Evolutionary conservation across 148 eudicot species (phyloP).

Genomic region (Heliosperma pusillum): DNA sequence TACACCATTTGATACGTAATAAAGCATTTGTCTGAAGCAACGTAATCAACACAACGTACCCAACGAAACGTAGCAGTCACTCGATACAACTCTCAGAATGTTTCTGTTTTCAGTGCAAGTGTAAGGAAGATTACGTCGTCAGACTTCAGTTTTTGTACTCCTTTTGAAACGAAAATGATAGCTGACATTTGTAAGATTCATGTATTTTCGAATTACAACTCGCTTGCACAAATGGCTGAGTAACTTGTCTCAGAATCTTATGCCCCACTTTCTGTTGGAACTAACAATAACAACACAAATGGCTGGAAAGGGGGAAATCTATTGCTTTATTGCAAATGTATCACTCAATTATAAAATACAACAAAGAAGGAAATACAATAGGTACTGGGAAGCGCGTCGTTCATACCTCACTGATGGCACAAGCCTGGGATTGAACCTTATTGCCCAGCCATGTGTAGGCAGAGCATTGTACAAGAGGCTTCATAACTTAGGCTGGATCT

Average conservation of each 20-base stretch:
- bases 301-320: not conserved
- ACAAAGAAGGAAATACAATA: conserved; percentile 1
- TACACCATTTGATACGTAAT: too few relatives aligned
- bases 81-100: too few relatives aligned
- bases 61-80: too few relatives aligned
- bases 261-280: not conserved
- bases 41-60: too few relatives aligned
- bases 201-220: too few relatives aligned
- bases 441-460: not conserved
- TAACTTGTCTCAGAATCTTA: not conserved
- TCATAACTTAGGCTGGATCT: conserved; percentile 3
- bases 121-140: too few relatives aligned
- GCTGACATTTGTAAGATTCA: too few relatives aligned
- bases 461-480: conserved; percentile 12
- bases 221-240: too few relatives aligned
- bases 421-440: not conserved
- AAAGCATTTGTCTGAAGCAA: too few relatives aligned
- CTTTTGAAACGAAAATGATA: too few relatives aligned
- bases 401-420: not conserved
- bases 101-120: too few relatives aligned
- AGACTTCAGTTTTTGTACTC: too few relatives aligned
- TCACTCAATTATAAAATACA: not conserved
- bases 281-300: not conserved
- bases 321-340: not conserved
- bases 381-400: not conserved